Evolutionary conservation across 2,329 filamentous ascomycete species (phyloP), one percentile per base, ranked within the genome.

Genomic region (Oidium heveae): DNA sequence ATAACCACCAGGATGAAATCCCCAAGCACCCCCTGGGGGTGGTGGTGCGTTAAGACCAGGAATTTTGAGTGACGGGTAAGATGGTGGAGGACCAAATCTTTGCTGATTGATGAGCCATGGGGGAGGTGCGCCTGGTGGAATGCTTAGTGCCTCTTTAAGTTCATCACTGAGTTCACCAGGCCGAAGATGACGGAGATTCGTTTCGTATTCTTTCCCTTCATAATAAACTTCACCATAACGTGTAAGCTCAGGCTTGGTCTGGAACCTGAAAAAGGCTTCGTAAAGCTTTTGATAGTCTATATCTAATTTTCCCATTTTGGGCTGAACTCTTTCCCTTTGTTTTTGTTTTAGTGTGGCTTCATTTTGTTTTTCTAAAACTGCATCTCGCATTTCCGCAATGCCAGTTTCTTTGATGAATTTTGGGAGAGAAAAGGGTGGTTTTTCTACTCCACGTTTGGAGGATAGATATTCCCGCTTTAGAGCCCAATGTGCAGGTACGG

Each of bases 171-270:
- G 68, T 62, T 96, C 88, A 37, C 91, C 91, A 0, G 91, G 86
- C 59, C 87, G 80, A 57, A 95, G 77, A 68, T 95, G 85, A 61
- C 85, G 82, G 59, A 94, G 76, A 66, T 96, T 94, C 0, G 91
- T 94, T 68, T 98, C 91, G 64, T 86, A 91, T 66, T 98, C 91
- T 67, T 98, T 98, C 65, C 91, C 91, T 68, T 98, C 91, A 66
- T 96, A 96, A 68, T 98, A 98, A n/a, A 98, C 88, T 67, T 98
- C 91, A 43, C 91, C 91, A 62, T 94, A 98, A 46, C 88, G 78
- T 34, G 91, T 96, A 58, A 98, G 71, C 61, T 87, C 81, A 0
- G 91, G 91, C 69, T 98, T 98, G 43, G 86, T 94, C 70, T 98
- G 91, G 66, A 94, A 93, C 57, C 87, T 79, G 73, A 98, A 98